phyloP scores from a whole-genome alignment of 2,329 filamentous ascomycete genomes.

The Clarireedia homoeocarpa region DNA sequence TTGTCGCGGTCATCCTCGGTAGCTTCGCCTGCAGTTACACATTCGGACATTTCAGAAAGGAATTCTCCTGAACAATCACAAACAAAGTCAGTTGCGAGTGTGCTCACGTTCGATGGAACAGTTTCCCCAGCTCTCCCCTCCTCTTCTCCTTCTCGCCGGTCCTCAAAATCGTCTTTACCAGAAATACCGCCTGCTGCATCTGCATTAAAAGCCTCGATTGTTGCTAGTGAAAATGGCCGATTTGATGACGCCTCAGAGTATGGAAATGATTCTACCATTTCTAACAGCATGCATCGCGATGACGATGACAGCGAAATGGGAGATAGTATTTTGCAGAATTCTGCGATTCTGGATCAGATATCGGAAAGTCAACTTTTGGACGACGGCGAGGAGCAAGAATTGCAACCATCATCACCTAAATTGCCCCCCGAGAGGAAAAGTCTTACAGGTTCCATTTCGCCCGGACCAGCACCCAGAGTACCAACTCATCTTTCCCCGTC shows the following conservation, averaged over 20 bases:
- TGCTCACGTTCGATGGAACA: slow-evolving; percentile 12
- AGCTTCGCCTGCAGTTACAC: slow-evolving; percentile 47
- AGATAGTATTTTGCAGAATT: slow-evolving; percentile 25
- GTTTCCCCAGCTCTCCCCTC: slow-evolving; percentile 16
- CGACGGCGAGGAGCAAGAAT: slow-evolving; percentile 24
- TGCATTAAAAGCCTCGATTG: slow-evolving; percentile 14
- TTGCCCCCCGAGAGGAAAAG: background rate
- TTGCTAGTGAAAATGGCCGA: slow-evolving; percentile 25
- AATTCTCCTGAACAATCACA: slow-evolving; percentile 19
- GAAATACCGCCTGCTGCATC: slow-evolving; percentile 1
- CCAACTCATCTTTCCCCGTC: slow-evolving; percentile 30
- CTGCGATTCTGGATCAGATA: slow-evolving; percentile 27
- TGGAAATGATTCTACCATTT: slow-evolving; percentile 19
- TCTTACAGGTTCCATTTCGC: background rate
- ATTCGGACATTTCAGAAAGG: slow-evolving; percentile 33
- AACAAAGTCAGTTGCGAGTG: slow-evolving; percentile 31
- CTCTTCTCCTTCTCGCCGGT: slow-evolving; percentile 12
- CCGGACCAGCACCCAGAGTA: slow-evolving; percentile 43
- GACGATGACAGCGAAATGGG: slow-evolving; percentile 17
- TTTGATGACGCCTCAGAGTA: slow-evolving; percentile 31
- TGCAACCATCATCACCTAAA: slow-evolving; percentile 19
- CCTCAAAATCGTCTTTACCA: slow-evolving; percentile 15
- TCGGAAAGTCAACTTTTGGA: slow-evolving; percentile 25
- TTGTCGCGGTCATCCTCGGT: slow-evolving; percentile 50
- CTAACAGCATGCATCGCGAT: slow-evolving; percentile 15